Evolutionary conservation across 371 early-diverging fungal genomes (phyloP).

Genomic region (Syncephalastrum racemosum): DNA sequence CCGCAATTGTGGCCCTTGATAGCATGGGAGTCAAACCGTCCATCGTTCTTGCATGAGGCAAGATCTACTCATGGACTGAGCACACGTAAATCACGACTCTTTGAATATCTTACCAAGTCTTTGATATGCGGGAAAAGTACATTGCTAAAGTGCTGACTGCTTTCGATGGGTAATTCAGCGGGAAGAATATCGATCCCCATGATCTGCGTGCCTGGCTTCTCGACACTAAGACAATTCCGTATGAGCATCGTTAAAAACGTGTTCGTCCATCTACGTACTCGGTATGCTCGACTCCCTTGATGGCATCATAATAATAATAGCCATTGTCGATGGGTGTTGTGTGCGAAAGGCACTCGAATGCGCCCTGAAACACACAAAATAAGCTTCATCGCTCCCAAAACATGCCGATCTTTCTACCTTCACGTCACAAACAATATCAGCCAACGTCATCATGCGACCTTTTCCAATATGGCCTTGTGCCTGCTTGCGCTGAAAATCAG

Average conservation of each 20-base stretch:
- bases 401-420: slow-evolving; percentile 51
- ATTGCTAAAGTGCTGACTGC: slow-evolving; percentile 89
- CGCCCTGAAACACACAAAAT: slow-evolving; percentile 54
- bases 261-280: slow-evolving; percentile 39
- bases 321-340: slow-evolving; percentile 89
- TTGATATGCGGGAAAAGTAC: slow-evolving; percentile 80
- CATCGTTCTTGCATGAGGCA: neutral
- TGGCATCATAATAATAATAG: slow-evolving; percentile 90
- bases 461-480: slow-evolving; percentile 46
- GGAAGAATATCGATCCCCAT: slow-evolving; percentile 97
- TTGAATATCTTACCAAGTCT: slow-evolving; percentile 64
- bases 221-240: slow-evolving; percentile 48
- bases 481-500: slow-evolving; percentile 61
- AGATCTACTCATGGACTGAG: neutral
- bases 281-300: slow-evolving; percentile 68
- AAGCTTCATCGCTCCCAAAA: neutral
- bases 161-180: slow-evolving; percentile 92
- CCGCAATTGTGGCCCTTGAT: slow-evolving; percentile 76
- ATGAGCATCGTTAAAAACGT: neutral
- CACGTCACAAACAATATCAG: slow-evolving; percentile 95
- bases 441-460: slow-evolving; percentile 79
- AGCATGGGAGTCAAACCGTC: slow-evolving; percentile 36
- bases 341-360: slow-evolving; percentile 90
- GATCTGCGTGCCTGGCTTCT: slow-evolving; percentile 85
- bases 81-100: neutral